Conservation (phyloP, 2,329 filamentous ascomycete species). For the Ilyonectria robusta region DNA sequence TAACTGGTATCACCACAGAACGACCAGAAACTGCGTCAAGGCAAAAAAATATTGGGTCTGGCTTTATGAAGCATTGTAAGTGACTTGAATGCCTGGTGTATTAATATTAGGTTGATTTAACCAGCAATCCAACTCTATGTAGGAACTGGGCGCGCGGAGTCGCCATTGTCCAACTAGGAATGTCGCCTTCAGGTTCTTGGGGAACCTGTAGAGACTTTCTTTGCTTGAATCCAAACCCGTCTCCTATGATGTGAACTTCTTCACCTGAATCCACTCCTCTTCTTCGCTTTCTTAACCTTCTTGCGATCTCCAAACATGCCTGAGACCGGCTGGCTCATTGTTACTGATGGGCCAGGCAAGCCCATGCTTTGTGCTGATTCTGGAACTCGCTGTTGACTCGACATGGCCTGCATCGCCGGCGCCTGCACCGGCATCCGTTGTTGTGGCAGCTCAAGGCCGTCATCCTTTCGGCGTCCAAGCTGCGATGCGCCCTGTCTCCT, state of each 20-base stretch:
- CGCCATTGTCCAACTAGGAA: neutral
- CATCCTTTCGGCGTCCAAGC: constrained; percentile 29
- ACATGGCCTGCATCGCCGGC: constrained; percentile 50
- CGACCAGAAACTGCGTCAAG: no score
- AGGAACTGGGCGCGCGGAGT: no score
- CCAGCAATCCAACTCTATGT: no score
- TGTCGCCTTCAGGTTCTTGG: neutral
- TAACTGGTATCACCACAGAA: no score
- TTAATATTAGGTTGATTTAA: no score
- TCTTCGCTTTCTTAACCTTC: constrained; percentile 60
- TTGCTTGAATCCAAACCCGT: neutral
- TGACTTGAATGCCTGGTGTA: no score
- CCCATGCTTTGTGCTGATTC: constrained; percentile 54
- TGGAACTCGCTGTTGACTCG: constrained; percentile 52
- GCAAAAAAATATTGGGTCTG: no score
- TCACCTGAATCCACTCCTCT: constrained; percentile 59
- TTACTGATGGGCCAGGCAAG: constrained; percentile 47
- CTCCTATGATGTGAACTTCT: neutral
- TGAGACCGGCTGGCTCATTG: constrained; percentile 63
- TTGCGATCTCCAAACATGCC: constrained; percentile 63
- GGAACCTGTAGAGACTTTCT: neutral
- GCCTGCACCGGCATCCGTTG: constrained; percentile 34
- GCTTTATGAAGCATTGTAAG: no score
- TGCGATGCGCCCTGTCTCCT: constrained; percentile 46
- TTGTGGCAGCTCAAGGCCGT: constrained; percentile 32